Evolutionary conservation across 768 basidiomycete genomes (phyloP), one percentile per base, ranked within the genome.

Genomic region (Scleroderma bovista): DNA sequence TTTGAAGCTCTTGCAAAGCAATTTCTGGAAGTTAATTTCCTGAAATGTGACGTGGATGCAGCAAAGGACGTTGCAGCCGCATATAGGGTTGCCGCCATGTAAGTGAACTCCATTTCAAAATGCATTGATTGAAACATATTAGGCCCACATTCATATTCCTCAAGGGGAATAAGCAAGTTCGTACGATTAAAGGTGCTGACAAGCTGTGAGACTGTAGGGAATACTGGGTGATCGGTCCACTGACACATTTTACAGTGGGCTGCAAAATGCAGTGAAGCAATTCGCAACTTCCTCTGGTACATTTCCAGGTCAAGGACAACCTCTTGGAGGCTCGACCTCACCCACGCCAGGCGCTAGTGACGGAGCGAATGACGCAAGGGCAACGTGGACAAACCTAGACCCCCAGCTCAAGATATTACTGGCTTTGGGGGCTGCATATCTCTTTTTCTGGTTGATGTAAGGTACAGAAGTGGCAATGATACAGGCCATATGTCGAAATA

Each of bases 121-220:
- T 11, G 15, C 5, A 6, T 36, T 20, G 1, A 24, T 29, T 19
- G 19, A 43, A 24, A 13, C 16, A 36, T 46, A 19, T 44, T 47
- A 90, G 88, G 90, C 90, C 90, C 2, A 90, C 90, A 0, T 92
- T 92, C 55, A 62, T 92, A 31, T 89, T 93, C 63, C 58, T 92
- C 51, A 83, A 79, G 58, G 86, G 86, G 17, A 70, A 64, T 34
- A 72, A 71, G 2, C 80, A 88, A 60, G 76, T 91, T 19, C 85
- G 87, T 58, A 75, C 75, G 69, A 81, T 93, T 23, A 77, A 75
- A 47, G 90, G 90, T 6, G 88, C 88, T 12, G 72, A 92, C 61
- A 77, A 64, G 61, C 58, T 61, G 88, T 92, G 60, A 51, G 79
- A 29, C 26, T 4, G 68, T 24, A 42, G 26, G 13, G 29, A 26